Evolutionary conservation across 192 early-diverging fungal genomes (phyloP).

Genomic region (Gryganskiella cystojenkinii): DNA sequence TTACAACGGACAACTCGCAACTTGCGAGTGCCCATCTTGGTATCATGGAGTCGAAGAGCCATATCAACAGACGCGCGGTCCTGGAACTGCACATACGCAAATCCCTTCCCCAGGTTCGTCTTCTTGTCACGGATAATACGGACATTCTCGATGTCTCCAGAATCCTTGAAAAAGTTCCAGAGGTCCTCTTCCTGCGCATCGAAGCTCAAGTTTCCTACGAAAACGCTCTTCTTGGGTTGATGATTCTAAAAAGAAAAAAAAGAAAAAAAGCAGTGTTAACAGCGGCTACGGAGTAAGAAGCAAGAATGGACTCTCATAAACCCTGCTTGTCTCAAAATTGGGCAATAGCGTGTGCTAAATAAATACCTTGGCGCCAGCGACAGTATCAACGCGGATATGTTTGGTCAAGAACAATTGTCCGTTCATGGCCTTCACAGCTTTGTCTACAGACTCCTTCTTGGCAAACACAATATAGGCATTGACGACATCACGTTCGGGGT

Average conservation of each 20-base stretch:
- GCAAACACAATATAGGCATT: constrained; percentile 93
- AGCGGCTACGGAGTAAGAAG: background rate
- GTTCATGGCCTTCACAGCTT: constrained; percentile 75
- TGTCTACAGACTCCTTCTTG: constrained; percentile 65
- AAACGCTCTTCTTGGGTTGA: constrained; percentile 85
- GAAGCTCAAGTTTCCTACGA: constrained; percentile 79
- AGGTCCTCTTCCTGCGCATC: constrained; percentile 78
- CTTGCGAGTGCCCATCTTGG: constrained; percentile 71
- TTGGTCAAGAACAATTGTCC: constrained; percentile 85
- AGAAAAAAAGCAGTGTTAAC: background rate
- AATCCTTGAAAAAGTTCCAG: constrained; percentile 76
- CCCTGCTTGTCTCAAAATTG: background rate
- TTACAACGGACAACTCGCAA: constrained; percentile 70
- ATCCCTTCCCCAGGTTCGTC: constrained; percentile 93
- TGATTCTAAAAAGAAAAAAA: constrained; percentile 54
- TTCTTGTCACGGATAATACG: constrained; percentile 84
- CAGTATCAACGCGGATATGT: constrained; percentile 89
- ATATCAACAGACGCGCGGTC: constrained; percentile 79
- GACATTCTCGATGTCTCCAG: constrained; percentile 82
- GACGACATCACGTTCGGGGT: constrained; percentile 82
- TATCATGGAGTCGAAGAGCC: constrained; percentile 82
- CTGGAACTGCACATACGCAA: constrained; percentile 92
- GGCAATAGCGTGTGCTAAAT: too few species aligned
- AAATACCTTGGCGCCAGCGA: constrained; percentile 60
- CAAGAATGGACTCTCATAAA: background rate